Evolutionary conservation across 495 filamentous ascomycete species (phyloP).

Genomic region (Penicillium ucsense): DNA sequence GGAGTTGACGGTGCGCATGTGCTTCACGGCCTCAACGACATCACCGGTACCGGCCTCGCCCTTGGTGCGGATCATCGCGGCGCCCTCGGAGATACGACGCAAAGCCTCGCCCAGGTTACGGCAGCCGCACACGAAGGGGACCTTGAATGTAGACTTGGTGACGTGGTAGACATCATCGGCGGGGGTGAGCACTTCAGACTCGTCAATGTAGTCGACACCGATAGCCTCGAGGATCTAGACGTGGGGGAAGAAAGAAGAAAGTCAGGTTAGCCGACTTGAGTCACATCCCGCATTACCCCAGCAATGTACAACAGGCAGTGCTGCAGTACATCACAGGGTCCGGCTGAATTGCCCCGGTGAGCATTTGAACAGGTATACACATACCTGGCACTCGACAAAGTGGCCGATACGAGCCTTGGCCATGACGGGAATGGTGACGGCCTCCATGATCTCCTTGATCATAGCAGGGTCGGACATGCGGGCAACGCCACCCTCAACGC

Average conservation of each 20-base stretch:
- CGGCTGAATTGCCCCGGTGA: not conserved
- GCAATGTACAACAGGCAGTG: no score
- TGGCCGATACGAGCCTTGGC: conserved; percentile 97
- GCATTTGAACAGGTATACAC: not conserved
- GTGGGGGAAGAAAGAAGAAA: not conserved
- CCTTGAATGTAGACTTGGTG: conserved; percentile 71
- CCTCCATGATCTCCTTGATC: conserved; percentile 92
- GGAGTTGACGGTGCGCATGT: conserved; percentile 82
- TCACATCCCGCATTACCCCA: no score
- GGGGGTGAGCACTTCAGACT: conserved; percentile 92
- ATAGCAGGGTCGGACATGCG: conserved; percentile 94
- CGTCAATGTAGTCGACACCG: conserved; percentile 95
- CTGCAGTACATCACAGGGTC: no score
- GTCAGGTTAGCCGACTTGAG: not conserved
- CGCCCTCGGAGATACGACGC: conserved; percentile 83
- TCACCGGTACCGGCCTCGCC: conserved; percentile 98
- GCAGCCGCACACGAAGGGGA: conserved; percentile 95
- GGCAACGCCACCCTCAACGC: conserved; percentile 82
- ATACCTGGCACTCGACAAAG: conserved; percentile 89
- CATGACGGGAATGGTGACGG: conserved; percentile 99
- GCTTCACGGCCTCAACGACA: conserved; percentile 90
- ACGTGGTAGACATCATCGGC: conserved; percentile 89
- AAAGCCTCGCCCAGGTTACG: conserved; percentile 92
- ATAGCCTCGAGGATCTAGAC: conserved; percentile 81
- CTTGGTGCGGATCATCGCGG: conserved; percentile 98